Evolutionary conservation across 345 rosid species (phyloP), one percentile per base, ranked within the genome.

Genomic region (Syzygium oleosum): DNA sequence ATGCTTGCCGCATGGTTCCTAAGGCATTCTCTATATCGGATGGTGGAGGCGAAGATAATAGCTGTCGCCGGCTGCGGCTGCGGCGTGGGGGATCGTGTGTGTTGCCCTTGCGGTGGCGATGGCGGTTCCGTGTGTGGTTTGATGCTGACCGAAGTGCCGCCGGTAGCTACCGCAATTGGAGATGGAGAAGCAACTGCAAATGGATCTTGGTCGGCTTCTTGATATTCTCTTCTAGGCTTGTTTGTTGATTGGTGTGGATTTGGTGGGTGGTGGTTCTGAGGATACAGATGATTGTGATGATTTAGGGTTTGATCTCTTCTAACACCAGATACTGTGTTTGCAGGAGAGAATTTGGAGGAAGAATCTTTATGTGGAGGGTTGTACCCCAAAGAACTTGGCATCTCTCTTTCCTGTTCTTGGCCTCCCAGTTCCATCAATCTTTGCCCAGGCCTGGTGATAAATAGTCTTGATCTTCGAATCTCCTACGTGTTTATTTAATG

Each of bases 401-500:
- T 85, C 78, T 87, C 86, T 89, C 89, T 87, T 90, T 88, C 86
- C 86, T 84, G 22, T 88, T 53, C 93, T 89, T 92, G 90, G 77
- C 89, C 90, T 90, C 88, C 85, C 53, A 87, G 59, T 88, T 92
- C 94, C 93, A 93, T 93, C 87, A 51, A 84, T 27, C 85, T 54
- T 31, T 27, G 78, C 85, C 43, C 43, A 46, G 85, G 85, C 80
- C 80, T 73, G 80, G 2, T 34, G 49, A 73, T 34, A 73, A 34
- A 73, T 34, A 34, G 80, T 7, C 49, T 34, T 9, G 80, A 73
- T 34, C 80, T 10, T 73, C 49, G 49, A 19, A 73, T 9, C 80
- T 73, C 46, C 80, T 17, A 73, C 49, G 80, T 73, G 49, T 34
- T 68, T 73, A 73, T 73, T 73, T 5, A 73, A 73, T 73, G 49